Evolutionary conservation across 2,329 filamentous ascomycete species (phyloP), one percentile per base, ranked within the genome.

Genomic region (Trichoderma koningiopsis): DNA sequence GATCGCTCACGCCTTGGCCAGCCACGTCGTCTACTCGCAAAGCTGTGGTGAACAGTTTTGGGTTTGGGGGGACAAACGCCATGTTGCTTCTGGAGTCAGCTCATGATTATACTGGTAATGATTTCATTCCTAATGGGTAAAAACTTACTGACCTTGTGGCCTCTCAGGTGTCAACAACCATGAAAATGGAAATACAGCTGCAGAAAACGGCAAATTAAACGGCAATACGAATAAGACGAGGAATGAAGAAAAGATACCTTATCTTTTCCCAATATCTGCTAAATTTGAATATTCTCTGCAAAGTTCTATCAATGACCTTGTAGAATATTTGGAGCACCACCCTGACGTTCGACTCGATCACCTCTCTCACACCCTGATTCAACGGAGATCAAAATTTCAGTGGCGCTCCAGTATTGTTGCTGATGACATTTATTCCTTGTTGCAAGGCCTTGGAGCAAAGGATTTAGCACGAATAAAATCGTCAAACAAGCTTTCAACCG

Each of bases 51-150:
- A 88, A 88, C 73, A 85, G 82, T 69, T 88, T 88, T 72, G 86
- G 87, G 3, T 88, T 85, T 72, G 86, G 87, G 2, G 86, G 86
- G 57, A 86, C 85, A 5, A 88, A 88, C 60, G 83, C 82, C 0
- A 81, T 83, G 70, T 75, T 78, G 0, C 78, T 84, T 8, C 71
- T 82, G 8, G 78, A 78, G 67, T 67, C 56, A 1, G 53, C 35
- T 7, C n/a, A 19, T 3, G 35, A 5, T 8, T 29, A 35, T n/a
- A 27, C 47, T 57, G 49, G 63, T 67, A 58, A 49, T 3, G 24
- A 5, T 2, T 4, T 10, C 7, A 2, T 6, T 5, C 13, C 29
- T 33, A 11, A 16, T 4, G 11, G 2, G 10, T 16, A 5, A 27
- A 19, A 16, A 0, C 11, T 8, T 35, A 1, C 43, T 62, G 0